A percentile compares a stretch with the other conserved stretches of the same genome.
These are phyloP conservation scores for Paramecium caudatum DNA, from an alignment of 73 alveolate genomes.

Conservation along the genomic window DNA sequence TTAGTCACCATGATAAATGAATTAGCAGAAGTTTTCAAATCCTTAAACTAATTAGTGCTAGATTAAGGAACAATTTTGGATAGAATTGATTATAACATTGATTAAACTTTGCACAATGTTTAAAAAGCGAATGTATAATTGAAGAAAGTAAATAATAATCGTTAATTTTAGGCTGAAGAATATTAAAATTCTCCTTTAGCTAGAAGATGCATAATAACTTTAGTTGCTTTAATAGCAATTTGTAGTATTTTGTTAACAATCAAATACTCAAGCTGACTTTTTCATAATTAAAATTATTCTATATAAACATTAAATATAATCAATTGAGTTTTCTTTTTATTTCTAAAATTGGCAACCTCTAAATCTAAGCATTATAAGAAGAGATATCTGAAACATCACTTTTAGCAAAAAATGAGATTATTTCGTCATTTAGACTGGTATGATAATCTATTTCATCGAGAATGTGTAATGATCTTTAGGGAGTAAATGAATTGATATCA, in stretches of 20 bases:
- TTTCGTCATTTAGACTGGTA: background rate
- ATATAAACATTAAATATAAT: background rate
- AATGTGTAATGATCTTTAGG: too few species aligned
- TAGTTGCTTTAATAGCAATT: background rate
- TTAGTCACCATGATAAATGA: constrained; percentile 63
- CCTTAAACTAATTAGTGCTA: constrained; percentile 55
- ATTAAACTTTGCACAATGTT: constrained; percentile 35
- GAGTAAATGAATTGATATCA: background rate
- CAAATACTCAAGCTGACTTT: constrained; percentile 3
- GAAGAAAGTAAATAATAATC: too few species aligned
- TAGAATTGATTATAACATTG: constrained; percentile 67
- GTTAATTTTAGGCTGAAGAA: background rate
- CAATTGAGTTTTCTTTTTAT: background rate
- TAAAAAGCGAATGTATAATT: constrained; percentile 41
- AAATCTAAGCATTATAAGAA: background rate
- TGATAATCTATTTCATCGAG: background rate
- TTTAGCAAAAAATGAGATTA: background rate
- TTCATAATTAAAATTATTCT: background rate
- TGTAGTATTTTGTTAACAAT: background rate
- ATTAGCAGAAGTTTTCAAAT: constrained; percentile 58
- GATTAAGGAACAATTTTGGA: constrained; percentile 66
- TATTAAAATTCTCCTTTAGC: constrained; percentile 5
- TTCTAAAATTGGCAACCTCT: background rate
- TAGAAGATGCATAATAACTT: background rate
- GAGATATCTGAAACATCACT: background rate